Evolutionary conservation across 2,329 filamentous ascomycete genomes (phyloP), one percentile per base, ranked within the genome.

Genomic region (Ceratocystis harringtonii): DNA sequence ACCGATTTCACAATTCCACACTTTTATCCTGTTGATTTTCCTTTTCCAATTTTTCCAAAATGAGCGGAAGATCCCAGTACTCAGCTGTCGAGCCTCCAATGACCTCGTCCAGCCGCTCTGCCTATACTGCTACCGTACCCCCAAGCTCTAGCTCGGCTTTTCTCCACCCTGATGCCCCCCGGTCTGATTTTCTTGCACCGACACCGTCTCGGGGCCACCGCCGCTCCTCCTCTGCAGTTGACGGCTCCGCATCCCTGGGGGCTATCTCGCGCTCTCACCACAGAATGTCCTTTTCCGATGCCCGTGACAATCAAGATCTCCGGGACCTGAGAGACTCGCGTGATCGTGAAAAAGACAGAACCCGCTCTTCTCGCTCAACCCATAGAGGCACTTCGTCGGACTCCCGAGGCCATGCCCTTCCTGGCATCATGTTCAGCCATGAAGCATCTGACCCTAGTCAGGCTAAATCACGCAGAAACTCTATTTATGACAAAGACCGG

Each of bases 391-490:
- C 76, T 41, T 68, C 75, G 41, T 75, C 75, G n/a, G 15, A 41
- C n/a, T 48, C 48, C 10, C 43, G 30, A 15, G 62, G 43, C 17
- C 52, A 28, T 25, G 81, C 81, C 25, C 74, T 83, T 1, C 77
- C 82, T 1, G 81, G 81, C 44, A 81, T 81, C 2, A 71, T 81
- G 8, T 79, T 79, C n/a, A 80, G 78, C 17, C 75, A 78, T 32
- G 78, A 81, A 69, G 79, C 76, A 1, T 75, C 75, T 57, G 78
- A 79, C 41, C 76, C 75, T 5, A 74, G 75, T n/a, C 71, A 70
- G 62, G 25, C 71, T 69, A 70, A 71, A 66, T 65, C 68, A 8
- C 69, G 68, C 57, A 70, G 66, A 28, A 71, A 68, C 32, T 68
- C 70, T 6, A 41, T 19, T 8, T 57, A 52, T 36, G 55, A 25